Evolutionary conservation across 176 grass and related monocot genomes (phyloP).

Genomic region (Phoenix dactylifera): DNA sequence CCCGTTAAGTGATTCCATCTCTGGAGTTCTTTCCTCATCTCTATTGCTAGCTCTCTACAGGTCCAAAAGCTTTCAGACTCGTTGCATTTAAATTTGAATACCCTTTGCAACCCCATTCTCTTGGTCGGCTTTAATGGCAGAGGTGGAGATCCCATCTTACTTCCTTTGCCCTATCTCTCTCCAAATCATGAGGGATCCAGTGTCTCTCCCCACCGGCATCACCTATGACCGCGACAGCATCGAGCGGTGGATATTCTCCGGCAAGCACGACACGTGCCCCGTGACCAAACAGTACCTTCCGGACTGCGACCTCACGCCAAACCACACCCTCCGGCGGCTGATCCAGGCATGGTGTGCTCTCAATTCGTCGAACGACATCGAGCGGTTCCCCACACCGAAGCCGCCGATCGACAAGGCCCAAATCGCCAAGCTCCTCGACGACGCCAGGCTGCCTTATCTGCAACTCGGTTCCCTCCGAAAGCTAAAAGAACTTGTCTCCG

Average conservation of each 20-base stretch:
- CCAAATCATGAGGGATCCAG: constrained; percentile 13
- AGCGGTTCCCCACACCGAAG: not conserved
- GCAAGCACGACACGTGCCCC: not conserved
- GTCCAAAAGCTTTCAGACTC: too few species aligned
- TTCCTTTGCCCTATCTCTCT: constrained; percentile 20
- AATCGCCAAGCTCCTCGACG: not conserved
- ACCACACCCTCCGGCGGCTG: too few species aligned
- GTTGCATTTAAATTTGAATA: too few species aligned
- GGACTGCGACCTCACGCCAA: not conserved
- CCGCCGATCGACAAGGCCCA: not conserved
- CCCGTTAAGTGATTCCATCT: too few species aligned
- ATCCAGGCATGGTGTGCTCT: too few species aligned
- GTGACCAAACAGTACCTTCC: not conserved
- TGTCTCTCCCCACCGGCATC: constrained; percentile 11
- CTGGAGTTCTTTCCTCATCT: too few species aligned
- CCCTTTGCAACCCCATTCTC: too few species aligned
- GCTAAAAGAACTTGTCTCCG: constrained; percentile 4
- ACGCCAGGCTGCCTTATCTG: not conserved
- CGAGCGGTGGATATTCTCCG: constrained; percentile 6
- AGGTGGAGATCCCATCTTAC: not conserved
- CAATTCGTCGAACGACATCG: not conserved
- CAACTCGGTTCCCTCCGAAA: constrained; percentile 16
- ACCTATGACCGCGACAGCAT: constrained; percentile 23
- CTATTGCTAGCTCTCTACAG: too few species aligned
- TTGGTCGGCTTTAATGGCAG: not conserved